phyloP scores from a whole-genome alignment of 495 filamentous ascomycete genomes.

The Aspergillus avenaceus region DNA sequence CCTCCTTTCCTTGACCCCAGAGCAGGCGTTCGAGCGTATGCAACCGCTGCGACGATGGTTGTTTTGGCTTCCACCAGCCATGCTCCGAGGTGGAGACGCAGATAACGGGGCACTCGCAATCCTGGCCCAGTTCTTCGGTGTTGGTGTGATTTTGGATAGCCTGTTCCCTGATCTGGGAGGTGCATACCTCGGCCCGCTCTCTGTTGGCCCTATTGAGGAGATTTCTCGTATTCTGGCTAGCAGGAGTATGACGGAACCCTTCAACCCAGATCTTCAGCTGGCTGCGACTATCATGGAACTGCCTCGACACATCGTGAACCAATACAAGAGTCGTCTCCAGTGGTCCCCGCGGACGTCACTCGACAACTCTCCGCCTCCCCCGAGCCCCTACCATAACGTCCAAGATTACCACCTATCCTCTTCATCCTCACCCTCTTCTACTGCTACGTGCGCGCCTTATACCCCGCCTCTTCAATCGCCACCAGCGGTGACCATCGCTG shows the following conservation, averaged over 20 bases:
- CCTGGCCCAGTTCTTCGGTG: conserved; percentile 87
- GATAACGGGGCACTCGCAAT: conserved; percentile 47
- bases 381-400: conserved; percentile 35
- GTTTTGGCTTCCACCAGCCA: conserved; percentile 84
- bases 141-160: conserved; percentile 80
- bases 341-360: conserved; percentile 39
- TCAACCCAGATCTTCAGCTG: conserved; percentile 31
- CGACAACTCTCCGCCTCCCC: conserved; percentile 33
- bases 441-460: conserved; percentile 36
- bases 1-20: conserved; percentile 65
- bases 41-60: conserved; percentile 86
- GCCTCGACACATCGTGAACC: conserved; percentile 31
- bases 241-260: conserved; percentile 32
- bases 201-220: conserved; percentile 70
- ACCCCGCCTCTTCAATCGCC: conserved; percentile 41
- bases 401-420: conserved; percentile 33
- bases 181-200: conserved; percentile 76
- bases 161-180: conserved; percentile 88
- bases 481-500: conserved; percentile 33
- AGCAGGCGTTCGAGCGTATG: conserved; percentile 83
- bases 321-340: conserved; percentile 31
- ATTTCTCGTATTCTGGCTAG: conserved; percentile 56
- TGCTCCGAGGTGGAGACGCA: conserved; percentile 53
- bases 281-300: conserved; percentile 35
- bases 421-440: conserved; percentile 36